Base-by-base conservation (phyloP, 352 stramenopile genomes). In the Phytophthora litchii region DNA sequence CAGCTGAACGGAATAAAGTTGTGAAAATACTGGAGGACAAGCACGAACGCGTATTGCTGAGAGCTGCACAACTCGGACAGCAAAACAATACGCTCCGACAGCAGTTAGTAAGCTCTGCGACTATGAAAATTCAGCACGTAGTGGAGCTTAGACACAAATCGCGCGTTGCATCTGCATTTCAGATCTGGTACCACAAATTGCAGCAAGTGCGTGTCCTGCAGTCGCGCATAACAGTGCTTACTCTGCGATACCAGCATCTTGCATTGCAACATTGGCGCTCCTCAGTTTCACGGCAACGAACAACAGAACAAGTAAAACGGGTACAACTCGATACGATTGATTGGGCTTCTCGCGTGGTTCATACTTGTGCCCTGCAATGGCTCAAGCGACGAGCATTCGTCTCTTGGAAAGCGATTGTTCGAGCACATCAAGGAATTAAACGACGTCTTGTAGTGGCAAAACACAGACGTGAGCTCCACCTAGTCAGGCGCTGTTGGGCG, bases 41-140 rank as follows among this genome's bases (percentile, higher is more conserved):
- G 13, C 56, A 71, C 13, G 56, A 71, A 36, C 29, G 50, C 11
- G 44, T 67, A 8, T 35, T 67, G 27, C 34, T 67, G 13, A 23
- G 40, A 37, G 31, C 40, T 25, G 50, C 45, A 6, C 48, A 51
- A 20, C 50, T 71, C 17, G 48, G 51, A 52, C 56, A 71, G 32
- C 49, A 55, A 10, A 63, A 63, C 40, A 48, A 54, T 16, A 11
- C 29, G 6, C 50, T 71, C 4, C 56, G 50, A 0, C 49, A 62
- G 32, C 37, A 29, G 2, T 45, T 63, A 13, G 25, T 32, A 19
- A 31, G 25, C 6, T 35, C 34, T 20, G 62, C 44, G 27, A 11
- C 32, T 17, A 55, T 29, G 16, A 63, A n/a, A 45, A 37, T 62
- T 31, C 25, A 51, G 41, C 45, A 12, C 9, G 12, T 53, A 19